These are phyloP conservation scores for Trichoderma sp. DNA, from an alignment of 2,329 filamentous ascomycete species.

Conservation along the genomic window DNA sequence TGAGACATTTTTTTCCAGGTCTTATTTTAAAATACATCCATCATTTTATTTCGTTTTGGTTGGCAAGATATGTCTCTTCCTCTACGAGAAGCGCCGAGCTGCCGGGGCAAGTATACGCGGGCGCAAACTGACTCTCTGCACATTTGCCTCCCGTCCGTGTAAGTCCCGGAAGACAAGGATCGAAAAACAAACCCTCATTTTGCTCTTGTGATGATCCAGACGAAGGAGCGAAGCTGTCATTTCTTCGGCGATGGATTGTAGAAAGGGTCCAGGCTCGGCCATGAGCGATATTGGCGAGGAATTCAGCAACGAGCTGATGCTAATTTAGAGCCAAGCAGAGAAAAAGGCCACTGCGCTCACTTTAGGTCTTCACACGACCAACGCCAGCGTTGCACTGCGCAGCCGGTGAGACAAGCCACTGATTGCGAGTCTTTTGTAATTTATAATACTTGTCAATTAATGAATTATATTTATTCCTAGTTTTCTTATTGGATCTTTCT, in stretches of 20 bases:
- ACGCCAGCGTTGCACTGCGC: slow-evolving; percentile 26
- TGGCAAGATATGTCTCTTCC: neutral
- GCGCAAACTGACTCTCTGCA: neutral
- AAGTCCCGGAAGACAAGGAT: neutral
- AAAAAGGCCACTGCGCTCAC: slow-evolving; percentile 17
- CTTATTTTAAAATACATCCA: neutral
- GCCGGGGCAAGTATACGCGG: slow-evolving; percentile 1
- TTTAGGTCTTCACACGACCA: slow-evolving; percentile 25
- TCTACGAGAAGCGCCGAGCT: neutral
- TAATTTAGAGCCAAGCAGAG: neutral
- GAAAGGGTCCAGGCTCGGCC: neutral
- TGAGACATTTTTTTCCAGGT: slow-evolving; percentile 1
- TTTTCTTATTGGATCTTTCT: neutral
- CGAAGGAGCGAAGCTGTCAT: neutral
- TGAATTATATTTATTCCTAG: neutral
- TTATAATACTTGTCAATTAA: neutral
- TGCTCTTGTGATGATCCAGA: slow-evolving; percentile 4
- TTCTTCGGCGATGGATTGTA: neutral
- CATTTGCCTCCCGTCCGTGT: too few species aligned
- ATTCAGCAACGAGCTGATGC: neutral
- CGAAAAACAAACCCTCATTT: neutral
- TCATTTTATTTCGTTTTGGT: neutral
- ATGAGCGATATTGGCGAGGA: neutral
- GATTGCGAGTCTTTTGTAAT: neutral
- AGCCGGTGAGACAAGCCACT: slow-evolving; percentile 2